These are phyloP conservation scores for Pleurotus djamor DNA, from an alignment of 768 basidiomycete species.

Conservation along the genomic window DNA sequence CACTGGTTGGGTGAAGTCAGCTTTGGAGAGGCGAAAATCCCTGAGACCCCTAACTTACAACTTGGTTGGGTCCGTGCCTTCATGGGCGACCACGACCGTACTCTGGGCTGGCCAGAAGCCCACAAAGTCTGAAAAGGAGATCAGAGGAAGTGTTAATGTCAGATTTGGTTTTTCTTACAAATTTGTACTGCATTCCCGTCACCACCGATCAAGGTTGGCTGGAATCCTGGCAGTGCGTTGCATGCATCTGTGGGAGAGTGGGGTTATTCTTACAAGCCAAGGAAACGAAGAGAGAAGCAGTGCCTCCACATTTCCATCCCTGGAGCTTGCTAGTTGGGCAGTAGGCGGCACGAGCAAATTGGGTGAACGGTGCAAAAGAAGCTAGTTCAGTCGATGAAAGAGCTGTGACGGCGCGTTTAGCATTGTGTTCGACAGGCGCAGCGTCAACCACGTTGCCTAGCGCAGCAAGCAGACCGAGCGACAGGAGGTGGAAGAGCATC, in stretches of 20 bases:
- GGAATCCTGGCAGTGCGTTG: slow-evolving; percentile 34
- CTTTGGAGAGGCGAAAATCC: background rate
- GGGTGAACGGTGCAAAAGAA: slow-evolving; percentile 41
- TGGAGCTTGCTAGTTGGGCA: slow-evolving; percentile 34
- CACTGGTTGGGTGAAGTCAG: slow-evolving; percentile 19
- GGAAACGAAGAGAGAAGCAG: no score
- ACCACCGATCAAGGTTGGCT: slow-evolving; percentile 43
- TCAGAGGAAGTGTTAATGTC: background rate
- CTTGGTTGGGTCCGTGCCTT: slow-evolving; percentile 57
- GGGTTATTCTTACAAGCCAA: no score
- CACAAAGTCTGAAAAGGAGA: slow-evolving; percentile 40
- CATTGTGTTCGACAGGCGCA: background rate
- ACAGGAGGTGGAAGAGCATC: background rate
- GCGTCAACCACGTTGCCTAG: background rate
- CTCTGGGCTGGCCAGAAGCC: slow-evolving; percentile 52
- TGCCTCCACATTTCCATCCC: slow-evolving; percentile 46
- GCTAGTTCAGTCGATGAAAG: slow-evolving; percentile 28
- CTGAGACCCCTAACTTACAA: slow-evolving; percentile 31
- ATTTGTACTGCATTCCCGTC: slow-evolving; percentile 46
- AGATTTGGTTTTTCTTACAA: slow-evolving; percentile 29
- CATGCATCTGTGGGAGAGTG: no score
- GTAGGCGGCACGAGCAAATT: slow-evolving; percentile 57
- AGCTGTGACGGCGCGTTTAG: slow-evolving; percentile 14
- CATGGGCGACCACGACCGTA: slow-evolving; percentile 57
- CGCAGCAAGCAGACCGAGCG: background rate